phyloP scores from a whole-genome alignment of 306 rosid species.

The Erythrophleum fordii region DNA sequence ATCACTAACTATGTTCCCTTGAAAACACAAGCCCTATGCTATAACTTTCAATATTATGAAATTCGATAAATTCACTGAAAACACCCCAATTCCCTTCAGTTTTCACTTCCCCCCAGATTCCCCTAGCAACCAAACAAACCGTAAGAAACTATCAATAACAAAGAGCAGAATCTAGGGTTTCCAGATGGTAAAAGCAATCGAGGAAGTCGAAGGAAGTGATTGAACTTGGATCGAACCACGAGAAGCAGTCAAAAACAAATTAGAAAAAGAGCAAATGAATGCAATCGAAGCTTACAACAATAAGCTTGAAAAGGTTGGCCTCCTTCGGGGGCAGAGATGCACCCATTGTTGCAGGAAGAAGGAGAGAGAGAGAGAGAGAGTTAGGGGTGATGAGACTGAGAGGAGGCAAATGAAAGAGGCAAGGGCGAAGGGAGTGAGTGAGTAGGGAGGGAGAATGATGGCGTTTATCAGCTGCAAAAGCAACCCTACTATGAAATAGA shows the following conservation, averaged over 20 bases:
- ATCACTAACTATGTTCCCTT: background rate
- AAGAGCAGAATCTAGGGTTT: slow-evolving; percentile 56
- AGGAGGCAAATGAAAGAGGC: slow-evolving; percentile 3
- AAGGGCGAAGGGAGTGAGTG: background rate
- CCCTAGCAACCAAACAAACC: slow-evolving; percentile 5
- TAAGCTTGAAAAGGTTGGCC: slow-evolving; percentile 98
- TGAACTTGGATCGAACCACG: slow-evolving; percentile 41
- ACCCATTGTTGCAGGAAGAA: slow-evolving; percentile 66
- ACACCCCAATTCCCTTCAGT: background rate
- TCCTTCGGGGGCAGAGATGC: slow-evolving; percentile 91
- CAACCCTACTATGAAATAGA: background rate
- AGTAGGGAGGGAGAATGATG: background rate
- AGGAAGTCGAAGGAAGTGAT: slow-evolving; percentile 28
- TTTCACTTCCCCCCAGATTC: background rate
- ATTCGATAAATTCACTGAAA: slow-evolving; percentile 26
- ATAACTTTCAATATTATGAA: slow-evolving; percentile 2
- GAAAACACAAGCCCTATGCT: background rate
- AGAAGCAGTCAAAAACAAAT: background rate
- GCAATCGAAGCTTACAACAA: slow-evolving; percentile 76
- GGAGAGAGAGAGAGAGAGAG: background rate
- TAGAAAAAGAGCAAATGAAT: background rate
- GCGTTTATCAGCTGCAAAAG: slow-evolving; percentile 13
- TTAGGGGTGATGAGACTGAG: background rate
- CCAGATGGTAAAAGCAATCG: background rate
- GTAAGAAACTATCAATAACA: background rate